Base-by-base conservation (phyloP, 306 rosid genomes). In the Casuarina glauca region DNA sequence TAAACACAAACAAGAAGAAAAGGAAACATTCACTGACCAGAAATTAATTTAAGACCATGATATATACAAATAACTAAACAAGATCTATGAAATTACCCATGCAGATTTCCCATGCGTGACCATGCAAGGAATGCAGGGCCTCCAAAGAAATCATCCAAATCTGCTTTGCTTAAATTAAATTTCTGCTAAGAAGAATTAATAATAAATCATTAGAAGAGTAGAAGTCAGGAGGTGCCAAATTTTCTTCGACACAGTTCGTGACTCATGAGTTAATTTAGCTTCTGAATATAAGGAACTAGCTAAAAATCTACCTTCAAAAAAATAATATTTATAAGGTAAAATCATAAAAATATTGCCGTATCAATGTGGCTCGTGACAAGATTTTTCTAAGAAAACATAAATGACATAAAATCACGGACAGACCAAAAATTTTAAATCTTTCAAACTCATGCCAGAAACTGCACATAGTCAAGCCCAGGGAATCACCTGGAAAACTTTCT, bases 101-200 rank as follows among this genome's bases (percentile, higher is more conserved):
- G 98, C 84, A 93, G 83, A 86, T 93, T 93, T 78, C 93, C 98
- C 98, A 93, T 91, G 19, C 97, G 93, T 70, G 96, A 93, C 93
- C 98, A 93, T 6, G 98, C 92, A 81, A 93, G 98, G 84, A 93
- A 93, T 16, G 96, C 98, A 2, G 98, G 98, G 74, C 98, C 98
- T 77, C 98, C 97, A 63, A 93, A 93, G 90, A 91, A 93, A 82
- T 90, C 92, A 73, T 93, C 84, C 88, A 93, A 86, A 75, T 91
- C 89, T 17, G 90, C 86, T 76, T 9, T 82, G 84, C 86, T 91
- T 64, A 90, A 69, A 74, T 93, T 91, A 85, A 88, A 93, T 82
- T 90, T 91, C 86, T 93, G 91, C 85, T 83, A 83, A 26, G 32
- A 26, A 82, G 80, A 53, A 77, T 44, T 72, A 80, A 76, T 46